These are phyloP conservation scores for Wallemia mellicola DNA, from an alignment of 1,284 basidiomycete species.

Conservation along the genomic window DNA sequence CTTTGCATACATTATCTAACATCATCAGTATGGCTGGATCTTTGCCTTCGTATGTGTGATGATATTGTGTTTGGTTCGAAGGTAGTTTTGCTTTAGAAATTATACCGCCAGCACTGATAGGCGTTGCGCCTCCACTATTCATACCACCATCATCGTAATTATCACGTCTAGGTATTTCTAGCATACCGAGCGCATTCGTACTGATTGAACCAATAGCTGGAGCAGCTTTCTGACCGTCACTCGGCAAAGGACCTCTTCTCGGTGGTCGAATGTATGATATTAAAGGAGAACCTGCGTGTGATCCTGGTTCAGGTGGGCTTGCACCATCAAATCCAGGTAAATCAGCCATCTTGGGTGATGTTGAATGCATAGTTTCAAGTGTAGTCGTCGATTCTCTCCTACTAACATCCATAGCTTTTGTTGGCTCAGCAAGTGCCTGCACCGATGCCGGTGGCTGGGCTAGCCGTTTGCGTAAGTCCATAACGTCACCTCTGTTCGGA, in stretches of 20 bases:
- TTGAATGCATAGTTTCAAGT: neutral
- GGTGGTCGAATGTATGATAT: neutral
- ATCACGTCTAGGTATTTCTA: constrained; percentile 32
- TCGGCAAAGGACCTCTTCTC: neutral
- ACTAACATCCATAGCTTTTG: neutral
- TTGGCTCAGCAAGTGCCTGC: neutral
- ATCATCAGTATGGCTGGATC: constrained; percentile 58
- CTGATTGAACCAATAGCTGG: constrained; percentile 55
- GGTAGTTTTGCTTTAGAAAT: neutral
- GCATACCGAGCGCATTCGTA: constrained; percentile 36
- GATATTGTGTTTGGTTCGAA: neutral
- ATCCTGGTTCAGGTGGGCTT: neutral
- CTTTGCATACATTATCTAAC: constrained; percentile 3
- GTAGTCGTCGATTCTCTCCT: neutral
- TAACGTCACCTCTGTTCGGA: constrained; percentile 3
- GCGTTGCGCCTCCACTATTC: neutral
- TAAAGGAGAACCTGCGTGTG: neutral
- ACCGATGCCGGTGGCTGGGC: neutral
- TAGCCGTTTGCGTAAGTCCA: constrained; percentile 3
- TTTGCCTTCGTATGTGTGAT: constrained; percentile 31
- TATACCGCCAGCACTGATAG: neutral
- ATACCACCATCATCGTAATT: constrained; percentile 22
- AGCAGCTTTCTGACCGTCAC: constrained; percentile 44
- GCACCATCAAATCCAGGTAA: neutral
- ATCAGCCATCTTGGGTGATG: neutral